A percentile compares a stretch with the other conserved stretches of the same genome.
Evolutionary conservation across 2,329 filamentous ascomycete genomes (phyloP).

Genomic region (Exophiala viscosa): DNA sequence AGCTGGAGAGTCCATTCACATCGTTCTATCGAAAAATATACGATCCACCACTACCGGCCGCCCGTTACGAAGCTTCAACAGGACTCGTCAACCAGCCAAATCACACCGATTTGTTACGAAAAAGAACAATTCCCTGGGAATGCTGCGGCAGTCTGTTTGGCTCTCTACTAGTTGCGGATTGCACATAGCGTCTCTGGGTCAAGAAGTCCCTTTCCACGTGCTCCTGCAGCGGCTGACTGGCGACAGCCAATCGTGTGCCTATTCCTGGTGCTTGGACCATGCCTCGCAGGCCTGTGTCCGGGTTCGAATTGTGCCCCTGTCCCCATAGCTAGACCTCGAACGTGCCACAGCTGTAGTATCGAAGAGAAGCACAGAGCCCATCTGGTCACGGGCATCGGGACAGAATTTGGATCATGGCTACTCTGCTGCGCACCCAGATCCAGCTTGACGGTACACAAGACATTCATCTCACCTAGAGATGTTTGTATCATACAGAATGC

Average conservation of each 20-base stretch:
- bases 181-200: not conserved
- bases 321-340: not conserved
- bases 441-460: not conserved
- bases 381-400: not conserved
- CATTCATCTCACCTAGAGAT: no score
- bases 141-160: not conserved
- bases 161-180: conserved; percentile 2
- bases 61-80: conserved; percentile 4
- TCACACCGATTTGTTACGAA: conserved; percentile 9
- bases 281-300: not conserved
- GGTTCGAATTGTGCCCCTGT: conserved; percentile 1
- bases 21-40: conserved; percentile 7
- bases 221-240: conserved; percentile 1
- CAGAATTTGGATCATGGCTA: conserved; percentile 7
- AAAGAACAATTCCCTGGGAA: not conserved
- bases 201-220: conserved; percentile 16
- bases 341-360: not conserved
- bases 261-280: conserved; percentile 7
- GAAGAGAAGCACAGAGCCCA: no score
- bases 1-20: conserved; percentile 6
- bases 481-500: not conserved
- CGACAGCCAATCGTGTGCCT: conserved; percentile 10
- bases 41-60: conserved; percentile 11
- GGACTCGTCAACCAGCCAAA: conserved; percentile 8
- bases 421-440: conserved; percentile 8